phyloP scores from a whole-genome alignment of 495 filamentous ascomycete species.

The Aspergillus cristatus region DNA sequence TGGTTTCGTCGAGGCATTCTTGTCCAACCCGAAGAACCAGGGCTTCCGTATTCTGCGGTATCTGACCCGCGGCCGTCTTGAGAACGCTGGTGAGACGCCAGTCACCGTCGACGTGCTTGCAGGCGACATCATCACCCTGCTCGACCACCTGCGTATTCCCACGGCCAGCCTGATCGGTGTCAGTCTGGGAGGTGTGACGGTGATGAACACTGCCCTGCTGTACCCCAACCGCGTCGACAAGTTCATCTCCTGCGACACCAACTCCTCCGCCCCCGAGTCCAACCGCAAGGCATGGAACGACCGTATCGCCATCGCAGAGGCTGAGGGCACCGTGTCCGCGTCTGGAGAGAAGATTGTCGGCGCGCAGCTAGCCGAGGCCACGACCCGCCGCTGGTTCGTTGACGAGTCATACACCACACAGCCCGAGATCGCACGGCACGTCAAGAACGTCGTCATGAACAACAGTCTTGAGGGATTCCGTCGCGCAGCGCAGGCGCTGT shows the following conservation, averaged over 20 bases:
- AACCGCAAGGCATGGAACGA: constrained; percentile 72
- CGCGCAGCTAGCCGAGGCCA: constrained; percentile 51
- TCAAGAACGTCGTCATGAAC: constrained; percentile 50
- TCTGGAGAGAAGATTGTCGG: constrained; percentile 47
- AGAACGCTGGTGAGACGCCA: constrained; percentile 31
- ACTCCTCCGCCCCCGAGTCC: constrained; percentile 52
- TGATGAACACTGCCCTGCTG: constrained; percentile 58
- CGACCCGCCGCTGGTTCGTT: constrained; percentile 68
- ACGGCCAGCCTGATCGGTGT: constrained; percentile 62
- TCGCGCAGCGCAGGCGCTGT: constrained; percentile 61
- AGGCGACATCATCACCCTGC: constrained; percentile 50
- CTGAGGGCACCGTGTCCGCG: constrained; percentile 35
- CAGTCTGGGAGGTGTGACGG: constrained; percentile 66
- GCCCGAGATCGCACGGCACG: constrained; percentile 38
- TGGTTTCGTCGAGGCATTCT: constrained; percentile 50
- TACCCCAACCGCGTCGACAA: constrained; percentile 48
- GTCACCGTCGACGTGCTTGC: constrained; percentile 56
- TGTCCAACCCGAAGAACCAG: constrained; percentile 46
- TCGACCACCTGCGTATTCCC: constrained; percentile 51
- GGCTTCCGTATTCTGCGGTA: constrained; percentile 65
- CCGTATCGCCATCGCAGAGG: constrained; percentile 58
- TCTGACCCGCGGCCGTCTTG: constrained; percentile 53
- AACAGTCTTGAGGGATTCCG: constrained; percentile 65
- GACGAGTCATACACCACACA: constrained; percentile 47
- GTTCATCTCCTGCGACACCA: constrained; percentile 74